Conservation (phyloP, 2,329 filamentous ascomycete genomes). For the Pseudocercospora eumusae region DNA sequence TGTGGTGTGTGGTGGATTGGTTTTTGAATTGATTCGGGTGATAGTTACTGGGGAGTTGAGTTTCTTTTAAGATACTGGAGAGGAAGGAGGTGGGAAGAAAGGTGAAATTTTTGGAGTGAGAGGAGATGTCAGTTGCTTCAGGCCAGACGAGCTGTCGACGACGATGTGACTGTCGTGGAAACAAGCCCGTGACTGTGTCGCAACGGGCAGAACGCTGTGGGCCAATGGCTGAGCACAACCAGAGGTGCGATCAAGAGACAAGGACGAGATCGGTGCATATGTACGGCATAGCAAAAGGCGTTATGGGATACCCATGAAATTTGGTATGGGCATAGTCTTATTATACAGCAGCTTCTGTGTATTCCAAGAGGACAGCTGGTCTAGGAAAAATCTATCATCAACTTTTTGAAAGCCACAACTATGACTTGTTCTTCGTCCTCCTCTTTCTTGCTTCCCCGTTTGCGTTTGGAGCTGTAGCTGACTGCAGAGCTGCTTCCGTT, state of each 20-base stretch:
- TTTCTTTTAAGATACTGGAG: not conserved
- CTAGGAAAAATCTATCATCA: not conserved
- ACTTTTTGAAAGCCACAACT: slow-evolving; percentile 10
- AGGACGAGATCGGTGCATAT: not conserved
- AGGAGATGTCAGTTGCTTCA: no score
- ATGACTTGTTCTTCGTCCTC: slow-evolving; percentile 36
- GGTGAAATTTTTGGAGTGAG: no score
- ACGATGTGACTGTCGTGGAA: no score
- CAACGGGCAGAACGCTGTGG: no score
- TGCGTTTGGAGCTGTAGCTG: slow-evolving; percentile 47
- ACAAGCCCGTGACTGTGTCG: no score
- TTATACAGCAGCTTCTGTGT: slow-evolving; percentile 6
- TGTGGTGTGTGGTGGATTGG: slow-evolving; percentile 61
- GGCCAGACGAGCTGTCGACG: no score
- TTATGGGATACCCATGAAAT: slow-evolving; percentile 7
- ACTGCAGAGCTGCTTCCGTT: slow-evolving; percentile 42
- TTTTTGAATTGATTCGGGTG: slow-evolving; percentile 59
- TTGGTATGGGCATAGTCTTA: not conserved
- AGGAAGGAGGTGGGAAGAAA: no score
- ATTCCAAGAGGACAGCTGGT: not conserved
- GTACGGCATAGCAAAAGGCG: slow-evolving; percentile 4
- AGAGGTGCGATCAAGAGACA: no score
- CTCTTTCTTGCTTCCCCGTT: slow-evolving; percentile 50
- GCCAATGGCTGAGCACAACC: no score
- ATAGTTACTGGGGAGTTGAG: slow-evolving; percentile 40